Conservation (phyloP, 371 early-diverging fungal genomes). For the Saksenaea oblongispora region DNA sequence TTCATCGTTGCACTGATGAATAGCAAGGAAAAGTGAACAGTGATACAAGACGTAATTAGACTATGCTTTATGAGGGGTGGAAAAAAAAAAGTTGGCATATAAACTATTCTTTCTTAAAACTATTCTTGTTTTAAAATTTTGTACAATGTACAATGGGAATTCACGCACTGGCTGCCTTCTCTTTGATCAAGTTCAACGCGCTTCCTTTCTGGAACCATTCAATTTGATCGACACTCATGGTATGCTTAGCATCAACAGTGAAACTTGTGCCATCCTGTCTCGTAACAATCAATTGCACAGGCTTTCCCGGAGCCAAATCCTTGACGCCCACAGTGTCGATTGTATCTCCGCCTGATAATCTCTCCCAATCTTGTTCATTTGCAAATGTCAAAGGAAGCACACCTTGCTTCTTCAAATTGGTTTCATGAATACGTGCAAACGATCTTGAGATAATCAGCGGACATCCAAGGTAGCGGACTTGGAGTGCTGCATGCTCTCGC, state of each 20-base stretch:
- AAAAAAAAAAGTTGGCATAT: too few relatives aligned
- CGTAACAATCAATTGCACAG: conserved; percentile 54
- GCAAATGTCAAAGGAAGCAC: conserved; percentile 92
- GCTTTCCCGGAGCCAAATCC: conserved; percentile 61
- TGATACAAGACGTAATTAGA: too few relatives aligned
- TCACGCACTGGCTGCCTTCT: conserved; percentile 20
- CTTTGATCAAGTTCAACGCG: conserved; percentile 78
- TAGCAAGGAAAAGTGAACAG: too few relatives aligned
- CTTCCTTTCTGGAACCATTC: conserved; percentile 93
- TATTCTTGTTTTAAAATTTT: conserved; percentile 1
- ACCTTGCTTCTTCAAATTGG: conserved; percentile 98
- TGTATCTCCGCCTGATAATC: conserved; percentile 75
- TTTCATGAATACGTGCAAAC: conserved; percentile 98
- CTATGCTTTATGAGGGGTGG: too few relatives aligned
- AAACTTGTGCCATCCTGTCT: conserved; percentile 63
- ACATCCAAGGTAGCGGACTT: conserved; percentile 92
- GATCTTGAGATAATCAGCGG: conserved; percentile 85
- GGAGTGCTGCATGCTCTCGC: conserved; percentile 96
- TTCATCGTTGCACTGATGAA: too few relatives aligned
- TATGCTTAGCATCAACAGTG: conserved; percentile 73
- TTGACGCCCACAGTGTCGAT: conserved; percentile 81
- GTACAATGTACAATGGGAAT: background rate
- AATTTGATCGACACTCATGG: conserved; percentile 91
- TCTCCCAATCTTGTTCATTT: conserved; percentile 80
- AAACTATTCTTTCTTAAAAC: background rate